A percentile compares a stretch with the other conserved stretches of the same genome.
Conservation (phyloP, 192 early-diverging fungal genomes). For the Coemansia brasiliensis region DNA sequence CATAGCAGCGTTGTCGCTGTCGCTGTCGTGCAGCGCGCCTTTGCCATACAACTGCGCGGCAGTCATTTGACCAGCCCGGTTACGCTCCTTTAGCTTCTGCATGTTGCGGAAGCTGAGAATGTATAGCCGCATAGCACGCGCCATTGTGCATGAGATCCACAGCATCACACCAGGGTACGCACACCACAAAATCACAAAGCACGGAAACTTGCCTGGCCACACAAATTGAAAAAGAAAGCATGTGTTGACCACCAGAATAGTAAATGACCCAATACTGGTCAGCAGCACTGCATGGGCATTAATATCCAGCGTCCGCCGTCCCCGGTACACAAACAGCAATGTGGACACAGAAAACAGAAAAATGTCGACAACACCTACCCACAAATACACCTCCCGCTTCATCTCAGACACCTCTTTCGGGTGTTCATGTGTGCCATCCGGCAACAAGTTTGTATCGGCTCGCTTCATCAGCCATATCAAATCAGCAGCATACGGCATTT, state of each 20-base stretch:
- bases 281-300: constrained; percentile 50
- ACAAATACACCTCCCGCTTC: constrained; percentile 38
- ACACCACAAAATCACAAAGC: constrained; percentile 54
- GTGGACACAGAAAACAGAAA: constrained; percentile 45
- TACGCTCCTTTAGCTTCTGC: constrained; percentile 53
- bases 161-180: constrained; percentile 56
- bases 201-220: constrained; percentile 54
- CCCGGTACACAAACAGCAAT: constrained; percentile 49
- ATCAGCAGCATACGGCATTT: constrained; percentile 8
- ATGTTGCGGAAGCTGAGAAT: constrained; percentile 51
- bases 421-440: constrained; percentile 40
- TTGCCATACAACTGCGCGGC: constrained; percentile 53
- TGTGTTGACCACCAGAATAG: constrained; percentile 50
- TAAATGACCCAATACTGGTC: constrained; percentile 51
- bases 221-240: constrained; percentile 57
- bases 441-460: constrained; percentile 11
- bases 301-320: constrained; percentile 45
- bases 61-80: constrained; percentile 50
- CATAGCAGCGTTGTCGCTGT: constrained; percentile 12
- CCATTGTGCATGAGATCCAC: constrained; percentile 54
- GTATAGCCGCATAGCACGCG: constrained; percentile 53
- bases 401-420: constrained; percentile 16
- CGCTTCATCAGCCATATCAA: constrained; percentile 12
- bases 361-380: constrained; percentile 50
- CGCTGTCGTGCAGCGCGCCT: constrained; percentile 31